Conservation (phyloP, 129 eudicot species). For the Lactuca sativa region DNA sequence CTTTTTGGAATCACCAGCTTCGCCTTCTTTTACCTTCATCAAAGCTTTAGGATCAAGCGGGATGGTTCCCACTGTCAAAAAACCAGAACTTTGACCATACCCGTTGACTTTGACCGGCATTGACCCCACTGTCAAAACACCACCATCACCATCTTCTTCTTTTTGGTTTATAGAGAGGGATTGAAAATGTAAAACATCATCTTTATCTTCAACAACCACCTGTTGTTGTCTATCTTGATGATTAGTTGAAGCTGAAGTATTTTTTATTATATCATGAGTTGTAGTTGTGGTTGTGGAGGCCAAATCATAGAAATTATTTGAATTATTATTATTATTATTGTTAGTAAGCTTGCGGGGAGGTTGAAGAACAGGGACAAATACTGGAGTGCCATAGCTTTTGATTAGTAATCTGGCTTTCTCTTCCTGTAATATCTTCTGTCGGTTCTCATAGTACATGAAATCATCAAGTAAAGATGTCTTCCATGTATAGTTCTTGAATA, state of each 20-base stretch:
- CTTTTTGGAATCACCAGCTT: constrained; percentile 2
- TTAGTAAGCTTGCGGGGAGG: constrained; percentile 51
- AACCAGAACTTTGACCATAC: constrained; percentile 33
- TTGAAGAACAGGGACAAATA: constrained; percentile 47
- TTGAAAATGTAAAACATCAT: constrained; percentile 37
- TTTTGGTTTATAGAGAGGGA: constrained; percentile 38
- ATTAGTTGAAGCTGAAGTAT: constrained; percentile 9
- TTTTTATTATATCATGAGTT: constrained; percentile 1
- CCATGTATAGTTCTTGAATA: constrained; percentile 57
- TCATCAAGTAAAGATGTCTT: constrained; percentile 88
- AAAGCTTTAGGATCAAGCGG: constrained; percentile 74
- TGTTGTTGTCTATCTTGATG: background rate
- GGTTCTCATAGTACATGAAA: constrained; percentile 87
- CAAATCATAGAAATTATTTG: constrained; percentile 26
- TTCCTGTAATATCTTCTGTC: constrained; percentile 73
- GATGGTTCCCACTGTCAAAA: constrained; percentile 72
- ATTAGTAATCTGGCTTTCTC: constrained; percentile 67
- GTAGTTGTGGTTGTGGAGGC: constrained; percentile 19
- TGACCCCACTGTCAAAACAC: constrained; percentile 63
- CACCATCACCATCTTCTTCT: constrained; percentile 7
- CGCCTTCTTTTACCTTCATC: constrained; percentile 28
- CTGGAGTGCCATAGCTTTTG: constrained; percentile 50
- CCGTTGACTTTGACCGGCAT: constrained; percentile 64
- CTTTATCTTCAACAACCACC: constrained; percentile 33
- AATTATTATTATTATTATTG: too few species aligned